A percentile compares a stretch with the other conserved stretches of the same genome.
Conservation (phyloP, 805 yeast genomes). For the Schwanniomyces vanrijiae region DNA sequence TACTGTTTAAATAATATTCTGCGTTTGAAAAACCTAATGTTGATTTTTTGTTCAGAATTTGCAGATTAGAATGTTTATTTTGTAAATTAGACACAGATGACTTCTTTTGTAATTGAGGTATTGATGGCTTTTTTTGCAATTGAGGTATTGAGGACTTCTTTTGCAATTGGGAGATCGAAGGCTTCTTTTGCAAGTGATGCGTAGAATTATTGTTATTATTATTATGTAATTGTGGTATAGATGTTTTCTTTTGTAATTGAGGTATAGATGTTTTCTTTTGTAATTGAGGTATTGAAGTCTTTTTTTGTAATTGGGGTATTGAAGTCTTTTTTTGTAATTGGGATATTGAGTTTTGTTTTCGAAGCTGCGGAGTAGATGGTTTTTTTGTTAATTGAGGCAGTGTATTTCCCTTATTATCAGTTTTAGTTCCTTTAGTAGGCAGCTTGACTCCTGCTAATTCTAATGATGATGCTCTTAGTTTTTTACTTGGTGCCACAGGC, state of each 20-base stretch:
- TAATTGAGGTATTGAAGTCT: conserved; percentile 13
- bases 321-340: conserved; percentile 10
- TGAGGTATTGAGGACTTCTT: conserved; percentile 13
- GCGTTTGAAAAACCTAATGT: conserved; percentile 6
- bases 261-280: conserved; percentile 17
- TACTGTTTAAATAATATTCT: background rate
- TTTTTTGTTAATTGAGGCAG: conserved; percentile 3
- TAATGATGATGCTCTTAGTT: conserved; percentile 26
- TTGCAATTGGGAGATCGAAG: conserved; percentile 11
- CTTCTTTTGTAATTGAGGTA: conserved; percentile 13
- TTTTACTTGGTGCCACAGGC: conserved; percentile 25
- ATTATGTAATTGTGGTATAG: conserved; percentile 7
- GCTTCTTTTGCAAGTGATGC: conserved; percentile 10
- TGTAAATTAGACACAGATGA: conserved; percentile 9
- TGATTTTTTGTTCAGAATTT: conserved; percentile 9
- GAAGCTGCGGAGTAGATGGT: conserved; percentile 8
- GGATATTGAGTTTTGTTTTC: conserved; percentile 15
- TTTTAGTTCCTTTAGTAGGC: conserved; percentile 10
- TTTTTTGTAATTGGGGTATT: conserved; percentile 12
- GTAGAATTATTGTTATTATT: background rate
- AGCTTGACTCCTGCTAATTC: conserved; percentile 36
- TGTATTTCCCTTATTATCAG: conserved; percentile 3
- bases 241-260: conserved; percentile 13
- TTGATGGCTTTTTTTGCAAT: conserved; percentile 18
- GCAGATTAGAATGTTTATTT: conserved; percentile 10